Conservation (phyloP, 2,329 filamentous ascomycete species). For the Xylariomycetidae sp. region DNA sequence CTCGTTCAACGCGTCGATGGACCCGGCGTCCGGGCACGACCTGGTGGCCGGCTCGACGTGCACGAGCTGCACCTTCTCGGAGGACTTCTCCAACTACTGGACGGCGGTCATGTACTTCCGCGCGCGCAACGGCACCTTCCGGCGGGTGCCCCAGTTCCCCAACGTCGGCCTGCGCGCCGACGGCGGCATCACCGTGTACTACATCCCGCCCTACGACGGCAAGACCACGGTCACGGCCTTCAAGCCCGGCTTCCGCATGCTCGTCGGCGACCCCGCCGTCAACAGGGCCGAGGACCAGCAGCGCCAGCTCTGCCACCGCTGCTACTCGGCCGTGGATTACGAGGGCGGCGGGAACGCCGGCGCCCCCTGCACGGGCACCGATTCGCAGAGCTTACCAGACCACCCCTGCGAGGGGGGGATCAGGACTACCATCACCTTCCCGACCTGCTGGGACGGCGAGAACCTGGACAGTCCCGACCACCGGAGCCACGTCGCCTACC, state of each 20-base stretch:
- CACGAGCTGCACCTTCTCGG: constrained; percentile 22
- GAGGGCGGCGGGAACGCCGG: constrained; percentile 23
- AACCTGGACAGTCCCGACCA: constrained; percentile 44
- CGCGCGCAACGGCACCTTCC: constrained; percentile 22
- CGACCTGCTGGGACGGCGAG: constrained; percentile 50
- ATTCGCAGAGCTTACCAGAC: constrained; percentile 45
- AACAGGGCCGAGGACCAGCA: constrained; percentile 18
- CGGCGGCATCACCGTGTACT: constrained; percentile 26
- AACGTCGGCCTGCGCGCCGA: constrained; percentile 22
- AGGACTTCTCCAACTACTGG: constrained; percentile 25
- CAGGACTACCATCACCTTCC: constrained; percentile 49
- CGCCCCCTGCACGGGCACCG: constrained; percentile 25
- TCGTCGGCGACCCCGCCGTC: constrained; percentile 34
- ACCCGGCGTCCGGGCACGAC: constrained; percentile 16
- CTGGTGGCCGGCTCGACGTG: constrained; percentile 20
- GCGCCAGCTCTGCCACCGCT: constrained; percentile 33
- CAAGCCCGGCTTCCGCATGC: constrained; percentile 41
- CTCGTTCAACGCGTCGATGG: constrained; percentile 24
- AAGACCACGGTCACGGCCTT: constrained; percentile 37
- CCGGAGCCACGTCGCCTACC: constrained; percentile 47
- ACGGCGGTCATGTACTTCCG: constrained; percentile 23
- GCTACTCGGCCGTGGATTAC: constrained; percentile 15
- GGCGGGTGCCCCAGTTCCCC: constrained; percentile 22
- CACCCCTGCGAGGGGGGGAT: constrained; percentile 43
- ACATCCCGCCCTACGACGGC: constrained; percentile 26